These are phyloP conservation scores for Yamadazyma endophytica DNA, from an alignment of 805 yeast species.

Conservation along the genomic window DNA sequence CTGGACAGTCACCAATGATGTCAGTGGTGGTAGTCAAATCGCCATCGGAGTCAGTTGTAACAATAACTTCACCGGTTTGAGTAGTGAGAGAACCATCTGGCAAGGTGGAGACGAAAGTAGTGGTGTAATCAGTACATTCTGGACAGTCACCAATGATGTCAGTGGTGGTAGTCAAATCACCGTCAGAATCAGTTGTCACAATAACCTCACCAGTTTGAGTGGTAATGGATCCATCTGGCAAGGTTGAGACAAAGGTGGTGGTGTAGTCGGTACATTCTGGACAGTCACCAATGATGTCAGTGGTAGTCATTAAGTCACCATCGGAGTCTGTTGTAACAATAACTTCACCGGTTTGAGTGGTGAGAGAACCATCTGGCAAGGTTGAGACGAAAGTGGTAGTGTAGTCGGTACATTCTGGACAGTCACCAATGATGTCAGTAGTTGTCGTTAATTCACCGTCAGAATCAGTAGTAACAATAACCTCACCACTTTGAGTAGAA, in stretches of 20 bases:
- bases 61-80: conserved; percentile 10
- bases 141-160: conserved; percentile 5
- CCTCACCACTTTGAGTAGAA: conserved; percentile 11
- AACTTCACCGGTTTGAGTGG: conserved; percentile 12
- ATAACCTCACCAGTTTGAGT: conserved; percentile 13
- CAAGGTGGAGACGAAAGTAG: conserved; percentile 10
- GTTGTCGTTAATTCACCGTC: conserved; percentile 9
- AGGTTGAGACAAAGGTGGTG: conserved; percentile 12
- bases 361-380: conserved; percentile 3
- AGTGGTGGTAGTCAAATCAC: conserved; percentile 11
- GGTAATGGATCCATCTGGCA: conserved; percentile 8
- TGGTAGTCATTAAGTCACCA: conserved; percentile 12
- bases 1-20: conserved; percentile 3
- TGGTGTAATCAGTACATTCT: conserved; percentile 10
- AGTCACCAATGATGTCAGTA: conserved; percentile 5
- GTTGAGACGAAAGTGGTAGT: conserved; percentile 10
- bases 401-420: conserved; percentile 11
- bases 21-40: conserved; percentile 9
- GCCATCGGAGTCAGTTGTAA: conserved; percentile 12
- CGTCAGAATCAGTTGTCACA: conserved; percentile 13
- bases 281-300: conserved; percentile 6
- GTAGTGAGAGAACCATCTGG: conserved; percentile 11
- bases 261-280: conserved; percentile 12
- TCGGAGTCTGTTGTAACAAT: conserved; percentile 16
- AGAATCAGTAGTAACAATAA: conserved; percentile 12